phyloP scores from a whole-genome alignment of 2,329 filamentous ascomycete species.

The Ascomycota sp. region DNA sequence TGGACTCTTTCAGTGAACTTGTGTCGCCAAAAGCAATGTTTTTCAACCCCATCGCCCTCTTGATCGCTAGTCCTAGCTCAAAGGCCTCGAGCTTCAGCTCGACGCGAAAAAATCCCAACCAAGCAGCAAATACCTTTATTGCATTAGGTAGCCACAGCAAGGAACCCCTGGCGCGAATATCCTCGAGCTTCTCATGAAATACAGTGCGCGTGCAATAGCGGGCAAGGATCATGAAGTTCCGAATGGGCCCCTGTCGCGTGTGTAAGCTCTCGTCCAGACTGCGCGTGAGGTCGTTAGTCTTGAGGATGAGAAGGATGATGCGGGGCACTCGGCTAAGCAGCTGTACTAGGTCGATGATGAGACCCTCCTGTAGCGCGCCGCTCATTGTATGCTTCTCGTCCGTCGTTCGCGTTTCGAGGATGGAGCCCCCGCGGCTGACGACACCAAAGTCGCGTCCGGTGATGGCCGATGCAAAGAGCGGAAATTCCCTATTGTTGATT shows the following conservation, averaged over 20 bases:
- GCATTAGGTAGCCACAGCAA: slow-evolving; percentile 38
- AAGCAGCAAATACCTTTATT: slow-evolving; percentile 31
- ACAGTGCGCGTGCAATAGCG: slow-evolving; percentile 48
- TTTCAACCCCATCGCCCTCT: slow-evolving; percentile 22
- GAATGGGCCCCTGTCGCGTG: slow-evolving; percentile 45
- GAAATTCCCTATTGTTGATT: slow-evolving; percentile 75
- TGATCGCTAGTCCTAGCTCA: slow-evolving; percentile 37
- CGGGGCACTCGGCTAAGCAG: slow-evolving; percentile 74
- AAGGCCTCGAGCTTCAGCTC: slow-evolving; percentile 42
- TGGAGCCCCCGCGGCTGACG: slow-evolving; percentile 38
- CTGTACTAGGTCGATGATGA: slow-evolving; percentile 74
- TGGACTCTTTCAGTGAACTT: slow-evolving; percentile 6
- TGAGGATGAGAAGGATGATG: slow-evolving; percentile 85
- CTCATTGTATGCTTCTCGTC: slow-evolving; percentile 79
- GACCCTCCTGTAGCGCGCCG: slow-evolving; percentile 63
- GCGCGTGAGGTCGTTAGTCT: slow-evolving; percentile 91
- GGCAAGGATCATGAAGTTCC: slow-evolving; percentile 47
- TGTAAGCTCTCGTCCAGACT: slow-evolving; percentile 82
- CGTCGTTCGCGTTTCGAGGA: slow-evolving; percentile 37
- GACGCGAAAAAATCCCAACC: slow-evolving; percentile 36
- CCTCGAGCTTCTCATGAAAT: slow-evolving; percentile 41
- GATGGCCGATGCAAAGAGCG: slow-evolving; percentile 87
- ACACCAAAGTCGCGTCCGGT: slow-evolving; percentile 81
- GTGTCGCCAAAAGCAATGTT: slow-evolving; percentile 8
- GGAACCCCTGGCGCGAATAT: slow-evolving; percentile 30